Conservation (phyloP, 306 rosid species). For the Cucurbita pepo region DNA sequence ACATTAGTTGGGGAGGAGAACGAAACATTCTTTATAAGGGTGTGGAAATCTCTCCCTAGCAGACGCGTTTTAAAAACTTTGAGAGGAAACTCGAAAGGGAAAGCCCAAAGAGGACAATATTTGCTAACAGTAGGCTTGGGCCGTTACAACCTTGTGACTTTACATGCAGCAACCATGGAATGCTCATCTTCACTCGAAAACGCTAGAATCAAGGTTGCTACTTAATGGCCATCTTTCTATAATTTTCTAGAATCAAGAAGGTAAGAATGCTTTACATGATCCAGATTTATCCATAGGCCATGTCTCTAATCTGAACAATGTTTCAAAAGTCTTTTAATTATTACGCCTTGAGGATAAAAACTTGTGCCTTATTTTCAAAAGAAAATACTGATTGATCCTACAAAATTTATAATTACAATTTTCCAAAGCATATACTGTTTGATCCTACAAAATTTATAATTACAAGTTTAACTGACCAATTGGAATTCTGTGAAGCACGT, state of each 20-base stretch:
- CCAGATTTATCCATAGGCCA: not conserved
- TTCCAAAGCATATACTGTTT: not conserved
- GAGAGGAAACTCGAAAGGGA: too few relatives aligned
- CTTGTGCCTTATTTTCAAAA: not conserved
- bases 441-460: not conserved
- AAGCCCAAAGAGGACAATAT: too few relatives aligned
- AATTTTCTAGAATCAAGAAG: not conserved
- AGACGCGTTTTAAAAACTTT: too few relatives aligned
- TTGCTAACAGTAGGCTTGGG: too few relatives aligned
- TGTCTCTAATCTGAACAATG: not conserved
- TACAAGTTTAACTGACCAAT: not conserved
- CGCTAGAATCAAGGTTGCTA: not conserved
- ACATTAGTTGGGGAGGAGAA: too few relatives aligned
- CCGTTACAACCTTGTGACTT: not conserved
- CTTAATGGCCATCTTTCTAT: not conserved
- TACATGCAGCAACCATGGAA: not conserved
- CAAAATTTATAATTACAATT: not conserved
- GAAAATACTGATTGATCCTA: not conserved
- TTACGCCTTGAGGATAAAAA: not conserved
- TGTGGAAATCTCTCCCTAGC: too few relatives aligned
- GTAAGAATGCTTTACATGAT: not conserved
- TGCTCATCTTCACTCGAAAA: not conserved
- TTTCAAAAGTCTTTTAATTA: not conserved
- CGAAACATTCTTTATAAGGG: too few relatives aligned
- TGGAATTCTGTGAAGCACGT: not conserved